Base-by-base conservation (phyloP, 75 land plant genomes). In the Selaginella tamariscina region DNA sequence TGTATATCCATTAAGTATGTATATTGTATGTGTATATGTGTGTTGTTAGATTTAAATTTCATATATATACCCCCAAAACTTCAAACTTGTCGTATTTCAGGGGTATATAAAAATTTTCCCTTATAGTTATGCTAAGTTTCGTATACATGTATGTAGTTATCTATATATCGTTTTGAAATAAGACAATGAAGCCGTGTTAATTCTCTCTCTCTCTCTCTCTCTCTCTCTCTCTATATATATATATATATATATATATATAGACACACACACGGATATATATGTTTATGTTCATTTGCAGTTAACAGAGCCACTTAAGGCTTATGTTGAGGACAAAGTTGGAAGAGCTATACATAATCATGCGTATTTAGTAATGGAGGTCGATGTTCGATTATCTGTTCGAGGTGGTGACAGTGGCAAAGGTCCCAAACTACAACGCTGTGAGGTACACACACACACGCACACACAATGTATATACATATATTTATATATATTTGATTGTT, bases 281-380 rank as follows among this genome's bases (percentile, higher is more conserved):
- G n/a, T n/a, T n/a, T 11, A 11, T 49, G 54, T 28, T 21, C 1
- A 55, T 30, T 60, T 24, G 33, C 77, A 93, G 98, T 33, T 93
- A 26, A 77, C 80, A 33, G 96, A 89, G 44, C 31, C 81, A 23
- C 73, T 86, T 68, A 89, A 80, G 75, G 62, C 57, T 0, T 71
- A 89, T 66, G 80, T 93, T 31, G 86, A 89, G 72, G 88, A 93
- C 31, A 93, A 93, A 55, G 73, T 93, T n/a, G 98, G 95, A n/a
- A 88, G 75, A 74, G 98, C 98, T 13, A 82, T 93, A 13, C 87
- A 81, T 72, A 86, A 93, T 74, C 89, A 89, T 39, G 77, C 83
- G 65, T 73, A 84, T 23, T 67, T 93, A 0, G 86, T 86, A 0
- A 77, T 77, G 65, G 98, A 89, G 71, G 98, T 93, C 15, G 95